These are phyloP conservation scores for Tolypocladium ophioglossoides DNA, from an alignment of 2,329 filamentous ascomycete species.

Conservation along the genomic window DNA sequence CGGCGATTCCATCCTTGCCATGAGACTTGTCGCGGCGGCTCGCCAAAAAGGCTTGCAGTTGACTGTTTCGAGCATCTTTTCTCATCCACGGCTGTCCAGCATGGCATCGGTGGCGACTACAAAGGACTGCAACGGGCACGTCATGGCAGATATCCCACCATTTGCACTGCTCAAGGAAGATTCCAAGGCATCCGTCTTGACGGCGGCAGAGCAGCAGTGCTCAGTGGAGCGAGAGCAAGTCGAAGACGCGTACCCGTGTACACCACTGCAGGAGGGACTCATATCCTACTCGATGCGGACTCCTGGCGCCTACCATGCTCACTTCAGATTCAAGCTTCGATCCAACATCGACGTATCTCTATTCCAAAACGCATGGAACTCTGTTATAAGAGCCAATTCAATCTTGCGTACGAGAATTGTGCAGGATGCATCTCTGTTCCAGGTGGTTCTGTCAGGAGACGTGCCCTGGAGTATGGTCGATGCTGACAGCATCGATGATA, in stretches of 20 bases:
- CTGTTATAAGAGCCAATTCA: conserved; percentile 18
- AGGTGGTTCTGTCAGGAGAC: conserved; percentile 21
- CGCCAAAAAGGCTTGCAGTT: conserved; percentile 23
- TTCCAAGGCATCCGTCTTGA: background rate
- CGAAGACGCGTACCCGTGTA: conserved; percentile 40
- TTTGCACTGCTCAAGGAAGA: conserved; percentile 1
- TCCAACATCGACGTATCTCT: conserved; percentile 16
- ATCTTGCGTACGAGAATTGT: conserved; percentile 34
- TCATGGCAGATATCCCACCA: background rate
- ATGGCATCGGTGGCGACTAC: background rate
- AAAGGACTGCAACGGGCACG: background rate
- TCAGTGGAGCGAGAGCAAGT: conserved; percentile 11
- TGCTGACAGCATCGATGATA: background rate
- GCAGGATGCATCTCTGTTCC: conserved; percentile 25
- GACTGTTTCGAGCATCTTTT: conserved; percentile 31
- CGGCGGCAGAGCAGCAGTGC: background rate
- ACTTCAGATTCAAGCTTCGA: conserved; percentile 27
- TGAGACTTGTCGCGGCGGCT: conserved; percentile 25
- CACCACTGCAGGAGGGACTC: conserved; percentile 38
- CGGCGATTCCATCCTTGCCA: conserved; percentile 35
- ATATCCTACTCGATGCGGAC: conserved; percentile 34
- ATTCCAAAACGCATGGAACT: conserved; percentile 26
- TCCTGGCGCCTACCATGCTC: conserved; percentile 34
- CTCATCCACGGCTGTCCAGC: conserved; percentile 3
- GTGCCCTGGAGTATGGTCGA: conserved; percentile 20